Evolutionary conservation across 2,329 filamentous ascomycete species (phyloP).

Genomic region (Hypoxylon sp.): DNA sequence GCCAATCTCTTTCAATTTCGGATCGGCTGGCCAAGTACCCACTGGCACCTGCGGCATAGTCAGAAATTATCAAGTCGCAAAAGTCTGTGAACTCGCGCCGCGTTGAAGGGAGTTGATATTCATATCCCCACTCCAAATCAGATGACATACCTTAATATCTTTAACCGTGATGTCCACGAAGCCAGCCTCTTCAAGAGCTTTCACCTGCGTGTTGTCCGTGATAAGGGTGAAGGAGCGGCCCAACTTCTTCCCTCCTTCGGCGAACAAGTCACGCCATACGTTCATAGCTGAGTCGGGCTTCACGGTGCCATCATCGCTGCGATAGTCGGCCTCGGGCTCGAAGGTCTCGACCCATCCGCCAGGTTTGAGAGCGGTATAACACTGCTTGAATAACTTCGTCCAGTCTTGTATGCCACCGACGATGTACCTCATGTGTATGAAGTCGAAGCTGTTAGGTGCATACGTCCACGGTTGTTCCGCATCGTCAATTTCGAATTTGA

Average conservation of each 20-base stretch:
- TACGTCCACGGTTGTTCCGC: slow-evolving; percentile 57
- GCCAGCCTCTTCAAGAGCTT: slow-evolving; percentile 43
- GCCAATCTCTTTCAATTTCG: slow-evolving; percentile 52
- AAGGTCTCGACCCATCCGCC: slow-evolving; percentile 56
- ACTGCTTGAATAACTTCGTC: slow-evolving; percentile 62
- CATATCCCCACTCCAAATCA: background rate
- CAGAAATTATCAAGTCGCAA: background rate
- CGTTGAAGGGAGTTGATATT: background rate
- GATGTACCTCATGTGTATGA: slow-evolving; percentile 69
- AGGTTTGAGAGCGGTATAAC: slow-evolving; percentile 64
- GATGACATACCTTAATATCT: slow-evolving; percentile 36
- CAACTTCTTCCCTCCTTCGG: slow-evolving; percentile 48
- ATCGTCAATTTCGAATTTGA: slow-evolving; percentile 58
- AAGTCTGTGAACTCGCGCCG: background rate
- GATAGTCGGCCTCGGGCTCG: slow-evolving; percentile 39
- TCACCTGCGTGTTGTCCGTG: slow-evolving; percentile 46
- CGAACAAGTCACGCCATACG: slow-evolving; percentile 49
- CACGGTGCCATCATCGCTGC: slow-evolving; percentile 42
- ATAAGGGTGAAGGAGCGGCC: slow-evolving; percentile 46
- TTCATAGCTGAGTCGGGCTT: slow-evolving; percentile 44
- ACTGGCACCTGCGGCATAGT: slow-evolving; percentile 49
- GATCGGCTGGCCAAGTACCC: slow-evolving; percentile 56
- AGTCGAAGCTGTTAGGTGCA: slow-evolving; percentile 64
- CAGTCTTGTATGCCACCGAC: slow-evolving; percentile 68
- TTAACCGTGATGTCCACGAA: slow-evolving; percentile 37